Evolutionary conservation across 208 protist species (phyloP).

Genomic region (Trichomonas tenax): DNA sequence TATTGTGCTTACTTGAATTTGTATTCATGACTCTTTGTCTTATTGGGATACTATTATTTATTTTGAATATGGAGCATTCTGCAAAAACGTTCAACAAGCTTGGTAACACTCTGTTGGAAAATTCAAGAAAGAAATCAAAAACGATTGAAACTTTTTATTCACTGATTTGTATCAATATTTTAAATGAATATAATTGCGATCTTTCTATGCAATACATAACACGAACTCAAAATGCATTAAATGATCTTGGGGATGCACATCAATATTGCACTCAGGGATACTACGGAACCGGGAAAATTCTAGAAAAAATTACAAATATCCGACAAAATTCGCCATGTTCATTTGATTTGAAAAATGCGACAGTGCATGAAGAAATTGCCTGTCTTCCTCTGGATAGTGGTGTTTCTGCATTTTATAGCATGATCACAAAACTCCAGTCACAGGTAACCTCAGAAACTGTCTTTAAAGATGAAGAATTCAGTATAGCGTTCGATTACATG

Average conservation of each 20-base stretch:
- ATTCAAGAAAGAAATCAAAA: not conserved
- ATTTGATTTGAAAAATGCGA: not conserved
- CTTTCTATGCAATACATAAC: not conserved
- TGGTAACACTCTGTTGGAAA: not conserved
- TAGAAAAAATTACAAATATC: not conserved
- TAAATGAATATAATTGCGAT: not conserved
- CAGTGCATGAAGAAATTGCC: not conserved
- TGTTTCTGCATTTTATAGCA: not conserved
- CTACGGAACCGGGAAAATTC: not conserved
- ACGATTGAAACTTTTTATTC: not conserved
- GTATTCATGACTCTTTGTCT: no score
- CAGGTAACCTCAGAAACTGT: not conserved
- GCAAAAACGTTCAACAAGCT: not conserved
- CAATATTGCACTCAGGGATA: not conserved
- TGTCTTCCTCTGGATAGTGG: not conserved
- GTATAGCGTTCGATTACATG: not conserved
- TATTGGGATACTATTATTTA: no score
- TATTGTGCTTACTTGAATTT: no score
- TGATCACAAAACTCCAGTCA: not conserved
- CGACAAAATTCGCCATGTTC: not conserved
- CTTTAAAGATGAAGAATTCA: not conserved
- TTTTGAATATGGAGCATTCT: no score
- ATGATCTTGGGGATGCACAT: not conserved
- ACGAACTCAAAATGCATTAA: not conserved
- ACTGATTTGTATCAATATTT: not conserved